These are phyloP conservation scores for Brassica juncea DNA, from an alignment of 345 rosid species.

Conservation along the genomic window DNA sequence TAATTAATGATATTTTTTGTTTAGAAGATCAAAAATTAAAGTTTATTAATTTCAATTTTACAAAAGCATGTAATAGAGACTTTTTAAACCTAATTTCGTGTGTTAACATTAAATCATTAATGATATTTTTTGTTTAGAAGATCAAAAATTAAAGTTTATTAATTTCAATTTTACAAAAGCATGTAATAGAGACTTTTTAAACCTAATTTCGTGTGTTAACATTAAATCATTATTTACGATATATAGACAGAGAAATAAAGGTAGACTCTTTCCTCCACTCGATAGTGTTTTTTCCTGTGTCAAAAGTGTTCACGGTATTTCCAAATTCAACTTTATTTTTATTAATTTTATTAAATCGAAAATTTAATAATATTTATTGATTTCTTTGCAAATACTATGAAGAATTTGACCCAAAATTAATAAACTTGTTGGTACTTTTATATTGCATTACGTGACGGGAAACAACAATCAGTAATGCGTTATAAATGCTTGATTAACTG, in stretches of 20 bases:
- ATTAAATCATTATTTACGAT: background rate
- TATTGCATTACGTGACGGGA: background rate
- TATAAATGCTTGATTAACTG: background rate
- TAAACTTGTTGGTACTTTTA: background rate
- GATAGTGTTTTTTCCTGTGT: background rate
- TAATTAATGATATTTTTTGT: background rate
- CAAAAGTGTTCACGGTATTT: background rate
- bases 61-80: background rate
- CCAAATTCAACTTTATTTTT: background rate
- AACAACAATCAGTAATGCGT: background rate
- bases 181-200: background rate
- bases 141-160: background rate
- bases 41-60: background rate
- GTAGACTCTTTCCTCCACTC: background rate
- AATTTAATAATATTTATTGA: background rate
- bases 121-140: background rate
- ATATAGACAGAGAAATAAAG: background rate
- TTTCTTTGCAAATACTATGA: background rate
- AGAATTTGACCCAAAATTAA: background rate
- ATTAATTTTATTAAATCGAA: background rate
- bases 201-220: background rate
- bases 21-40: background rate
- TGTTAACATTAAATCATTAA: background rate
- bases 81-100: background rate
- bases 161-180: background rate